Evolutionary conservation across 805 yeast species (phyloP).

Genomic region (Pichia phayaonensis): DNA sequence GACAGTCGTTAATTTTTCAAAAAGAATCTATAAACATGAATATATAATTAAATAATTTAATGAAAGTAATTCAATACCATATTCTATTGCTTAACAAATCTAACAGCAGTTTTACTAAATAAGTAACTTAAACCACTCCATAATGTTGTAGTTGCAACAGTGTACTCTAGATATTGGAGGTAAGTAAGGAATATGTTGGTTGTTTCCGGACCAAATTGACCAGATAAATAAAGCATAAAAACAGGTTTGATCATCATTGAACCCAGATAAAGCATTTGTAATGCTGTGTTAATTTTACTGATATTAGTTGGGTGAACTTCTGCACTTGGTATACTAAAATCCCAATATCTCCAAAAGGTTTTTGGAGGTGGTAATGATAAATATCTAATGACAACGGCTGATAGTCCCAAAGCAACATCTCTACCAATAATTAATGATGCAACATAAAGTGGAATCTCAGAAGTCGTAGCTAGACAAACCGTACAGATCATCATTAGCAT

Average conservation of each 20-base stretch:
- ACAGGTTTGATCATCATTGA: conserved; percentile 51
- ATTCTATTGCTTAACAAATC: conserved; percentile 16
- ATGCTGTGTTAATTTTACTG: conserved; percentile 81
- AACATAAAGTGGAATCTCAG: conserved; percentile 61
- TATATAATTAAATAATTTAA: neutral
- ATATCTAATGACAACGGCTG: conserved; percentile 69
- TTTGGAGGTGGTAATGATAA: conserved; percentile 68
- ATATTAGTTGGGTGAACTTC: conserved; percentile 82
- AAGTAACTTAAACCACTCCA: conserved; percentile 74
- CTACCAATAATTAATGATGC: conserved; percentile 76
- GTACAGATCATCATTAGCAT: conserved; percentile 83
- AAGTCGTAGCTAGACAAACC: conserved; percentile 58
- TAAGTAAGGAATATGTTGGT: conserved; percentile 19
- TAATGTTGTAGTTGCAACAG: conserved; percentile 64
- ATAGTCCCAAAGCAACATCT: conserved; percentile 63
- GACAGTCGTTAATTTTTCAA: neutral
- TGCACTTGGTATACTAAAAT: conserved; percentile 72
- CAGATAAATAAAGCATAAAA: conserved; percentile 29
- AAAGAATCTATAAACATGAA: neutral
- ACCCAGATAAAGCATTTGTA: conserved; percentile 88
- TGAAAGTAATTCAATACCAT: neutral
- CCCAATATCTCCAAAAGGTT: conserved; percentile 66
- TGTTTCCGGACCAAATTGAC: conserved; percentile 19
- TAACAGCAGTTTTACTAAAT: conserved; percentile 62
- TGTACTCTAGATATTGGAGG: conserved; percentile 35